Evolutionary conservation across 1,284 basidiomycete species (phyloP).

Genomic region (Peniophora sp.): DNA sequence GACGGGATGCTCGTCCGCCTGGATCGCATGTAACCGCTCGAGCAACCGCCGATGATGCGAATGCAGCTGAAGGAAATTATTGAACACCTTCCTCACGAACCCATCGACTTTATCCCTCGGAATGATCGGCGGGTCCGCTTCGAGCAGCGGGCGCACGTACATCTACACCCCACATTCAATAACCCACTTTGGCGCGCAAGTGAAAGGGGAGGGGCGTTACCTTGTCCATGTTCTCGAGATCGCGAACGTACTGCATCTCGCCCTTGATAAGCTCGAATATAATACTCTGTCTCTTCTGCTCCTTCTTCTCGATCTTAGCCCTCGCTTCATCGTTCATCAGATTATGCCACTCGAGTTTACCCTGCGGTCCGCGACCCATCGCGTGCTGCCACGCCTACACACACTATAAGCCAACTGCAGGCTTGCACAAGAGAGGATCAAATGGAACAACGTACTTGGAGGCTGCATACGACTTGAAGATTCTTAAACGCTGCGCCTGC

Average conservation of each 20-base stretch:
- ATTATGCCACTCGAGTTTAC: conserved; percentile 84
- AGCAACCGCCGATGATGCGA: conserved; percentile 69
- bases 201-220: conserved; percentile 31
- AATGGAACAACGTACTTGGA: conserved; percentile 19
- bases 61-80: conserved; percentile 82
- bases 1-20: conserved; percentile 83
- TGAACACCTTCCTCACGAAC: conserved; percentile 89
- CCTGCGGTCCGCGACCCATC: conserved; percentile 69
- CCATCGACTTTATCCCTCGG: conserved; percentile 62
- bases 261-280: conserved; percentile 95
- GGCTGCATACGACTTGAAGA: conserved; percentile 67
- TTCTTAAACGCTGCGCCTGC: conserved; percentile 74
- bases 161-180: conserved; percentile 37
- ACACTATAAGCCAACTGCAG: no score
- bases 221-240: conserved; percentile 82
- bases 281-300: conserved; percentile 81
- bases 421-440: no score
- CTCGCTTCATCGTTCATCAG: conserved; percentile 67
- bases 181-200: neutral
- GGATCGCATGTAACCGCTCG: conserved; percentile 77
- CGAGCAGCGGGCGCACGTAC: conserved; percentile 69
- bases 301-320: conserved; percentile 62
- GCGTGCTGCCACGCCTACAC: conserved; percentile 76
- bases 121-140: conserved; percentile 73
- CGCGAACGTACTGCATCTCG: conserved; percentile 92